These are phyloP conservation scores for Sclerotinia borealis DNA, from an alignment of 2,329 filamentous ascomycete genomes.

Conservation along the genomic window DNA sequence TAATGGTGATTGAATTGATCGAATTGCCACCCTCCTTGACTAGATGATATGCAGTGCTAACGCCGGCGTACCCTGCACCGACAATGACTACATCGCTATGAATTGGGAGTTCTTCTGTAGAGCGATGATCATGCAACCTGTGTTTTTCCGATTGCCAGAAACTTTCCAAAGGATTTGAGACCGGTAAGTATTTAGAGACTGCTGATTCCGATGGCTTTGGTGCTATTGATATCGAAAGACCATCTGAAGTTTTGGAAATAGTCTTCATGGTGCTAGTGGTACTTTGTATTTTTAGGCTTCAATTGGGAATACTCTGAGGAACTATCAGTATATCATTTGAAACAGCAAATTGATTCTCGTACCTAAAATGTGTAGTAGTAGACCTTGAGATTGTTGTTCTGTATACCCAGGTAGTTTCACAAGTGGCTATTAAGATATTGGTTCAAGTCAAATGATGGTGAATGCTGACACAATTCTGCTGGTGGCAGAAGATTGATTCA, in stretches of 20 bases:
- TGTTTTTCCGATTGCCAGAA: conserved; percentile 18
- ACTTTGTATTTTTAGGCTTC: not conserved
- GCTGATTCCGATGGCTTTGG: not conserved
- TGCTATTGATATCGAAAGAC: not conserved
- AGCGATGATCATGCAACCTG: conserved; percentile 16
- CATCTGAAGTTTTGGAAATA: not conserved
- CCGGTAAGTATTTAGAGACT: conserved; percentile 6
- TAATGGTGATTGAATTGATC: conserved; percentile 50
- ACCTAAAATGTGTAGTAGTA: not conserved
- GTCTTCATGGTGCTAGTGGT: not conserved
- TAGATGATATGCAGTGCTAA: conserved; percentile 25
- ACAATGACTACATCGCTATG: conserved; percentile 21
- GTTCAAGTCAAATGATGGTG: not conserved
- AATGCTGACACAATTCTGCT: not conserved
- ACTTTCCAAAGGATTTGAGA: conserved; percentile 7
- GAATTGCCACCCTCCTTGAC: conserved; percentile 38
- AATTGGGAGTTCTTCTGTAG: conserved; percentile 17
- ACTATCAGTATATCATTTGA: not conserved
- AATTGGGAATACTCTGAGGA: not conserved
- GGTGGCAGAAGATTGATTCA: not conserved
- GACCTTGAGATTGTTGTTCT: not conserved
- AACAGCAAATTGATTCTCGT: not conserved
- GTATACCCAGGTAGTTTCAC: no score
- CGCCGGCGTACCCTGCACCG: conserved; percentile 20
- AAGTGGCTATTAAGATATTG: not conserved